Conservation (phyloP, 2,329 filamentous ascomycete species). For the Grosmannia penicillata region DNA sequence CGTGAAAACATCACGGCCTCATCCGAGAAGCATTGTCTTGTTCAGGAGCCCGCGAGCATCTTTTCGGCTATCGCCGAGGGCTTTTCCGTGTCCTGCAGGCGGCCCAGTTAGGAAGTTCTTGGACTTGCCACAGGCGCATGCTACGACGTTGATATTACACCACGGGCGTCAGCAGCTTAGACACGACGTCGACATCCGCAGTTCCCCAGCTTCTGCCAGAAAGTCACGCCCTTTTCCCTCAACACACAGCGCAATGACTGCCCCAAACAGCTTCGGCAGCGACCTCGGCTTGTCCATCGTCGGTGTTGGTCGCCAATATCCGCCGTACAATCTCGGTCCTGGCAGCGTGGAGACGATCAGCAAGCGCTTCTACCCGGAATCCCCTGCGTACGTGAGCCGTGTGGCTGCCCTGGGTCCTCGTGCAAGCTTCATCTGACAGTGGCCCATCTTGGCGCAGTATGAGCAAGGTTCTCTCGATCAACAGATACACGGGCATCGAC, state of each 20-base stretch:
- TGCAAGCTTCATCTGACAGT: neutral
- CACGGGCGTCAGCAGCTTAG: too few species aligned
- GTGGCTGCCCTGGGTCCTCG: neutral
- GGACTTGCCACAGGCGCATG: too few species aligned
- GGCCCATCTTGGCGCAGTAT: conserved; percentile 26
- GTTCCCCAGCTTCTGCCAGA: too few species aligned
- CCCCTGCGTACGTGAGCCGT: conserved; percentile 34
- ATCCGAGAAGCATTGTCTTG: too few species aligned
- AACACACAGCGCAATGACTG: conserved; percentile 21
- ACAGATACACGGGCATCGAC: conserved; percentile 50
- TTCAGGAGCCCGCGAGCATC: too few species aligned
- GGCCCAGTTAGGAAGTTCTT: too few species aligned
- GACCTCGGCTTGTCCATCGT: conserved; percentile 45
- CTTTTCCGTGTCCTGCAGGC: too few species aligned
- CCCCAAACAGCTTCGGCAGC: conserved; percentile 24
- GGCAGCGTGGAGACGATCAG: conserved; percentile 35
- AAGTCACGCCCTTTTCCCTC: neutral
- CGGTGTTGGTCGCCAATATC: conserved; percentile 45
- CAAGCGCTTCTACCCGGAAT: conserved; percentile 42
- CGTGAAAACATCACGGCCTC: too few species aligned
- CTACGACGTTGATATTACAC: too few species aligned
- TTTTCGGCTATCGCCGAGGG: too few species aligned
- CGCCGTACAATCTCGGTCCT: conserved; percentile 36
- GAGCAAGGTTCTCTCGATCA: conserved; percentile 48
- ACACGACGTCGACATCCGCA: too few species aligned